These are phyloP conservation scores for Piper longum DNA, from an alignment of 164 flowering plant genomes.

Conservation along the genomic window DNA sequence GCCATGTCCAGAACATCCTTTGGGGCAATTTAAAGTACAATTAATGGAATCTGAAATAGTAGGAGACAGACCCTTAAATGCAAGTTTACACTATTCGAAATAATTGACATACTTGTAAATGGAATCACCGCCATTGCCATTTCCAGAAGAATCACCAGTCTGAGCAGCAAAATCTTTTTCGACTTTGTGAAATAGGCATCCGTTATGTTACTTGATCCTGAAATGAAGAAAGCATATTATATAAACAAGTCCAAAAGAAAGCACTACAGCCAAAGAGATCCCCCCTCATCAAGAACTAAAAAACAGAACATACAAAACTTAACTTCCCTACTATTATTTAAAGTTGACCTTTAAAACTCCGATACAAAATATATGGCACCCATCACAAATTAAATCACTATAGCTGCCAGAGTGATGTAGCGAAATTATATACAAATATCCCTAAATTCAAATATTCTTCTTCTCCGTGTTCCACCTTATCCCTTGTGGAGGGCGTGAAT, in stretches of 20 bases:
- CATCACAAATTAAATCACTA: neutral
- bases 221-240: constrained; percentile 2
- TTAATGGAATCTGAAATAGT: neutral
- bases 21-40: too few relatives aligned
- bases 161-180: constrained; percentile 91
- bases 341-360: neutral
- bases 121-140: constrained; percentile 79
- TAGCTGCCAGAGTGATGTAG: too few relatives aligned
- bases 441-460: neutral
- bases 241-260: neutral
- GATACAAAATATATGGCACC: neutral
- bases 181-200: constrained; percentile 78
- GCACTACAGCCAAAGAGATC: neutral
- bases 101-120: constrained; percentile 53
- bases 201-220: constrained; percentile 91
- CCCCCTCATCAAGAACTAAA: neutral
- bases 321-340: neutral
- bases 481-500: too few relatives aligned
- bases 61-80: neutral
- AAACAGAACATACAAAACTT: neutral
- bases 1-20: too few relatives aligned
- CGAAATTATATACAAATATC: neutral
- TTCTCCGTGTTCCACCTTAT: too few relatives aligned
- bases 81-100: neutral
- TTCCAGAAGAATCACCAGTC: constrained; percentile 92